phyloP scores from a whole-genome alignment of 1,139 yeast genomes.

The Protomyces inundatus region DNA sequence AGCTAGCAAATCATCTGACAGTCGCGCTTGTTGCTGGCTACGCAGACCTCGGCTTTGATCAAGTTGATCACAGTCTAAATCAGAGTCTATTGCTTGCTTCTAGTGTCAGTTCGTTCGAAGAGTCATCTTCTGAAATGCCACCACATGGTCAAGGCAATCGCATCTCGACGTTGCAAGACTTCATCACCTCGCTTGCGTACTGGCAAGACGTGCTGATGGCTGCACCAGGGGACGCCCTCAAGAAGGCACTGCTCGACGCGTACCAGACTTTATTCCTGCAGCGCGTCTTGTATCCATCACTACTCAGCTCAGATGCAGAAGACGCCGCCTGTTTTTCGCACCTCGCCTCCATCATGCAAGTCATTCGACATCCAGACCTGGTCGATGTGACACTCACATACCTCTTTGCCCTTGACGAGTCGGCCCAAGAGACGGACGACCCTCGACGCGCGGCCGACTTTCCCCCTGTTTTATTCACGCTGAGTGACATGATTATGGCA shows the following conservation, averaged over 20 bases:
- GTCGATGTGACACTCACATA: slow-evolving; percentile 35
- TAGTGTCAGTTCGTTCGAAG: neutral
- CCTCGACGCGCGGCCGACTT: neutral
- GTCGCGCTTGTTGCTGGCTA: slow-evolving; percentile 23
- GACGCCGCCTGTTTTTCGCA: slow-evolving; percentile 31
- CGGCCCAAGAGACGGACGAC: neutral
- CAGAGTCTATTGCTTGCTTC: neutral
- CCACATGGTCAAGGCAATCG: slow-evolving; percentile 19
- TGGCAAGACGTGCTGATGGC: slow-evolving; percentile 38
- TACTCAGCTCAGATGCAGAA: slow-evolving; percentile 26
- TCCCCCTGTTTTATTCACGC: slow-evolving; percentile 31
- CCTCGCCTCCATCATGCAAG: slow-evolving; percentile 34
- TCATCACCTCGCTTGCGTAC: slow-evolving; percentile 36
- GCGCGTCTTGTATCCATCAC: slow-evolving; percentile 36
- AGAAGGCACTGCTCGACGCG: slow-evolving; percentile 33
- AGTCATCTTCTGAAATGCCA: neutral
- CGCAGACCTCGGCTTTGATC: slow-evolving; percentile 4
- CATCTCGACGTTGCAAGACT: slow-evolving; percentile 30
- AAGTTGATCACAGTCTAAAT: neutral
- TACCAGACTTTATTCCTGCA: slow-evolving; percentile 36
- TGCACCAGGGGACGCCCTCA: slow-evolving; percentile 32
- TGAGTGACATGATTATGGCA: slow-evolving; percentile 33
- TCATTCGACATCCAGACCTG: slow-evolving; percentile 35
- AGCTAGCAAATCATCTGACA: neutral
- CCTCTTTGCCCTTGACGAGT: slow-evolving; percentile 27